phyloP scores from a whole-genome alignment of 1,284 basidiomycete species.

The Apiotrichum porosum region DNA sequence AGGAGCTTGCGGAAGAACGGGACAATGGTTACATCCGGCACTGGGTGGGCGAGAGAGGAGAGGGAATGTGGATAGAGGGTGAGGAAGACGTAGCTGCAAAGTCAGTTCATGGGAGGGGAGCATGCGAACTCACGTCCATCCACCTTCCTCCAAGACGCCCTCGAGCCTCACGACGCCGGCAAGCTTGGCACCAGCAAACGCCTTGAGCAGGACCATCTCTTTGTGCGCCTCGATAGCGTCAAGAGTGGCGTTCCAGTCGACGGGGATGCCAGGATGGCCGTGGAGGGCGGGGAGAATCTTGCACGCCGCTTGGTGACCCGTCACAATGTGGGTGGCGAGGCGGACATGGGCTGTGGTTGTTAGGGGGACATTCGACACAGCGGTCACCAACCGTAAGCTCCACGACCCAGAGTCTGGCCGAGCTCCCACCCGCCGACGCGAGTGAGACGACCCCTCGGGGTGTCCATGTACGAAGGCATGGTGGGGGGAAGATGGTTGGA shows the following conservation, averaged over 20 bases:
- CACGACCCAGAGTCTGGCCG: constrained; percentile 37
- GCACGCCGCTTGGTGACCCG: constrained; percentile 40
- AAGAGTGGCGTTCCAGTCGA: constrained; percentile 28
- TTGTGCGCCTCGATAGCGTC: constrained; percentile 47
- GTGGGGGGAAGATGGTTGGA: no score
- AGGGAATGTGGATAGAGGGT: constrained; percentile 21
- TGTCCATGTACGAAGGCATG: constrained; percentile 9
- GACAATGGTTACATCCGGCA: constrained; percentile 9
- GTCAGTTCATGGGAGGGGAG: background rate
- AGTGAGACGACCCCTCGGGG: constrained; percentile 24
- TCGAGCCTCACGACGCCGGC: constrained; percentile 42
- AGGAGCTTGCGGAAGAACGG: constrained; percentile 40
- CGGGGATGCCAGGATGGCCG: constrained; percentile 3
- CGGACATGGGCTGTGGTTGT: constrained; percentile 42
- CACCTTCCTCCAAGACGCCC: constrained; percentile 39
- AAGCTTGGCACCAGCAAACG: constrained; percentile 34
- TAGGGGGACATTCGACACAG: background rate
- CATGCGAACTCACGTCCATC: constrained; percentile 42
- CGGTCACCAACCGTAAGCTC: constrained; percentile 41
- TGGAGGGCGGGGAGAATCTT: constrained; percentile 47
- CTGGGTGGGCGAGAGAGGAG: background rate
- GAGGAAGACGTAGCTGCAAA: constrained; percentile 37
- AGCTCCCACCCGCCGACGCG: constrained; percentile 38
- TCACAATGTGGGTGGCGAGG: constrained; percentile 36
- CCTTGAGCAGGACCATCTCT: constrained; percentile 46